These are phyloP conservation scores for Sporothrix brunneoviolacea DNA, from an alignment of 2,329 filamentous ascomycete species.

Conservation along the genomic window DNA sequence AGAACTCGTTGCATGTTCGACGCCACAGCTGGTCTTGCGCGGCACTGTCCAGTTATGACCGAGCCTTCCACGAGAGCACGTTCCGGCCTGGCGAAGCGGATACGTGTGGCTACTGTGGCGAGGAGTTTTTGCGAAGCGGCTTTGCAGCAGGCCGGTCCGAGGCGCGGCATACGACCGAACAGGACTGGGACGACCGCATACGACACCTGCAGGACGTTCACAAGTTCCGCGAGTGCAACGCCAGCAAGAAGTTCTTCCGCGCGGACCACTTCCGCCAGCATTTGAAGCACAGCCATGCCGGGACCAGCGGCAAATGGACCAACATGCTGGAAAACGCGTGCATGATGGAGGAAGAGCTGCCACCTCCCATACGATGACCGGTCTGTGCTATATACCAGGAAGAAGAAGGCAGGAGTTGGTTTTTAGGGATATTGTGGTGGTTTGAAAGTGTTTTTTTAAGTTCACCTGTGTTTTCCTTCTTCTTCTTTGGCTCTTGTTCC, in stretches of 20 bases:
- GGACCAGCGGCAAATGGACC: constrained; percentile 96
- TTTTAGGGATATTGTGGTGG: too few relatives aligned
- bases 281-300: constrained; percentile 93
- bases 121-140: constrained; percentile 65
- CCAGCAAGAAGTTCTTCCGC: constrained; percentile 94
- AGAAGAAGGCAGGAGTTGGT: too few relatives aligned
- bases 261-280: constrained; percentile 98
- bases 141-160: constrained; percentile 29
- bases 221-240: constrained; percentile 97
- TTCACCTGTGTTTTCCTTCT: too few relatives aligned
- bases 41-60: constrained; percentile 67
- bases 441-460: too few relatives aligned
- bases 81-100: constrained; percentile 62
- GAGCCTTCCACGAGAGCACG: constrained; percentile 80
- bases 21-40: constrained; percentile 97
- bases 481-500: too few relatives aligned
- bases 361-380: constrained; percentile 35
- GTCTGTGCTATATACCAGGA: too few relatives aligned
- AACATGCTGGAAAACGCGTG: constrained; percentile 96
- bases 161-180: constrained; percentile 54
- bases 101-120: constrained; percentile 89
- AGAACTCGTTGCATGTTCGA: constrained; percentile 88
- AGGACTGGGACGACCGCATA: constrained; percentile 82
- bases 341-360: constrained; percentile 80
- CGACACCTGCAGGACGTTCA: constrained; percentile 85